These are phyloP conservation scores for Noccaea bulbosa DNA, from an alignment of 345 rosid species.

Conservation along the genomic window DNA sequence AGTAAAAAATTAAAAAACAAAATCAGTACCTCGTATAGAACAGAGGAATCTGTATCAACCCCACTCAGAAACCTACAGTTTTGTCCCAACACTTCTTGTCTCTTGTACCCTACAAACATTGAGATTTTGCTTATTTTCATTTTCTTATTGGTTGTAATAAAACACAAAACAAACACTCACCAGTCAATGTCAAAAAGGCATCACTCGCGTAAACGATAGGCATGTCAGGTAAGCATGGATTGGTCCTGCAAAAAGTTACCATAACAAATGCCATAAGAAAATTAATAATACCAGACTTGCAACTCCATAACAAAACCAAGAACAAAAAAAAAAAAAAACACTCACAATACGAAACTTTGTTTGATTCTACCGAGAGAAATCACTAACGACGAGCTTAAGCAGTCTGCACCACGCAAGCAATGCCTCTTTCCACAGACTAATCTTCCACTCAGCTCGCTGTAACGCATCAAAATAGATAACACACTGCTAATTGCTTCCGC, in stretches of 20 bases:
- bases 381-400: slow-evolving; percentile 67
- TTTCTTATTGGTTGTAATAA: not conserved
- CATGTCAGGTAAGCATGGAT: slow-evolving; percentile 72
- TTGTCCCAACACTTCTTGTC: slow-evolving; percentile 82
- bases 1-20: not conserved
- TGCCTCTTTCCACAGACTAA: slow-evolving; percentile 65
- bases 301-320: slow-evolving; percentile 25
- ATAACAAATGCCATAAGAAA: slow-evolving; percentile 14
- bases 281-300: not conserved
- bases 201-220: slow-evolving; percentile 93
- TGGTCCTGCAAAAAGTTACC: slow-evolving; percentile 64
- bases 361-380: slow-evolving; percentile 99
- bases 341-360: slow-evolving; percentile 99
- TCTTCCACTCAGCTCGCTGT: slow-evolving; percentile 67
- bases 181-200: slow-evolving; percentile 86
- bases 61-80: slow-evolving; percentile 76
- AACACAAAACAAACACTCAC: slow-evolving; percentile 45
- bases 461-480: slow-evolving; percentile 64
- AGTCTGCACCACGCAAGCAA: slow-evolving; percentile 50
- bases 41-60: slow-evolving; percentile 65
- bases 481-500: slow-evolving; percentile 54
- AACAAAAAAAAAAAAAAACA: slow-evolving; percentile 43
- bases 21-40: slow-evolving; percentile 56
- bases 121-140: not conserved
- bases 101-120: slow-evolving; percentile 63